Evolutionary conservation across 768 basidiomycete genomes (phyloP), one percentile per base, ranked within the genome.

Genomic region (Boletus edulis): DNA sequence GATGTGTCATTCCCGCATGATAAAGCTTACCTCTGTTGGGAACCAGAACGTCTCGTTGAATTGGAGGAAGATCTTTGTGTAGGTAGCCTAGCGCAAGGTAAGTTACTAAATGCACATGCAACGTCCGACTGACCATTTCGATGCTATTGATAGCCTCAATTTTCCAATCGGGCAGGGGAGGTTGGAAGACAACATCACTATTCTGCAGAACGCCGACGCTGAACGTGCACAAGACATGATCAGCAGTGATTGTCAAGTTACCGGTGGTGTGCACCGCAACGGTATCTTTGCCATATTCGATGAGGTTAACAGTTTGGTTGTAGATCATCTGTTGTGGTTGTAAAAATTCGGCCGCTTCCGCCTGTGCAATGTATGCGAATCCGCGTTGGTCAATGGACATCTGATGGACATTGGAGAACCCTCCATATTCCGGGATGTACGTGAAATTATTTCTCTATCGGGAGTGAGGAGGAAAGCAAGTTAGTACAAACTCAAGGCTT

Each of bases 1-100:
- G n/a, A 35, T 0, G 15, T 41, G 9, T 14, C 22, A 17, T 11
- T 13, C 35, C 2, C 5, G 17, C 34, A 14, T 35, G 14, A 13
- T 9, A 18, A 13, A 5, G 3, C 38, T 24, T 38, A 72, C 76
- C 74, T 81, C 65, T 0, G 78, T 80, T 27, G 74, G 68, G 51
- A 78, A 80, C 81, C 81, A 87, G 66, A 87, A 87, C 24, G 81
- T 83, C 51, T 78, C 62, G 0, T 79, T 73, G 62, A 87, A 87
- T 57, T 83, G 78, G 44, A 87, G 62, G 67, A 85, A 87, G 20
- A 87, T 84, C 66, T 87, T 87, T 4, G 86, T 84, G 58, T 84
- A 87, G 1, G 78, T 84, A 7, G 73, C 76, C 77, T 79, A 48
- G 18, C 14, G 17, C n/a, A 37, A 8, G 3, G 3, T 60, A 54